Evolutionary conservation across 352 stramenopile genomes (phyloP), one percentile per base, ranked within the genome.

Genomic region (Phytophthora pistaciae): DNA sequence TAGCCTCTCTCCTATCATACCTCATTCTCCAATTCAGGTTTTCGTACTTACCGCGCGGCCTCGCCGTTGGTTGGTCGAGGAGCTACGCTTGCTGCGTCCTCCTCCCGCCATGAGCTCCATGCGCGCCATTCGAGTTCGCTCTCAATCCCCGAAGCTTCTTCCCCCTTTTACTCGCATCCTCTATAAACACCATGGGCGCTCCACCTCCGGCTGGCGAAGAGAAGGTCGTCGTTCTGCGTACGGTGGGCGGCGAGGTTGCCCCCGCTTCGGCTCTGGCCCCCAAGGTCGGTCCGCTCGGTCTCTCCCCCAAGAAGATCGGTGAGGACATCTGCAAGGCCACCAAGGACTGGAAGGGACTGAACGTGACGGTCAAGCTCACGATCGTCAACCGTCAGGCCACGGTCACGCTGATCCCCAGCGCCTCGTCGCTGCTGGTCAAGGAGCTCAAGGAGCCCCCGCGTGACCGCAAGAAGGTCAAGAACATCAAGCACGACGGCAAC

Each of bases 271-370:
- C 97, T 64, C 95, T 99, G 68, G 98, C 98, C 61, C 98, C 98
- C 75, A 99, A 99, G 93, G 97, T 99, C 77, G 98, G 98, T 95
- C 98, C 98, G 68, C 97, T 99, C 64, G 98, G 98, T 97, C 91
- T 99, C n/a, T 99, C 98, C 62, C 98, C 98, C 70, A 99, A 99
- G 95, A 99, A 99, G 88, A 97, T 99, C 70, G 98, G 98, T 77
- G 98, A 99, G 84, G 98, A 99, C 90, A 99, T 99, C 80, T 98
- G 98, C 91, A 99, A 99, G 91, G 98, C 97, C 71, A 99, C 98
- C 66, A 74, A 92, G 80, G 98, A 99, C 89, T 99, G 98, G 98
- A 99, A 99, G 88, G 98, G 98, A 77, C 88, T 99, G 55, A 99
- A 98, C 76, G 98, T 99, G 64, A 99, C 97, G 63, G 94, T 99